Conservation (phyloP, 176 grass and related monocot genomes). For the Puccinellia tenuiflora region DNA sequence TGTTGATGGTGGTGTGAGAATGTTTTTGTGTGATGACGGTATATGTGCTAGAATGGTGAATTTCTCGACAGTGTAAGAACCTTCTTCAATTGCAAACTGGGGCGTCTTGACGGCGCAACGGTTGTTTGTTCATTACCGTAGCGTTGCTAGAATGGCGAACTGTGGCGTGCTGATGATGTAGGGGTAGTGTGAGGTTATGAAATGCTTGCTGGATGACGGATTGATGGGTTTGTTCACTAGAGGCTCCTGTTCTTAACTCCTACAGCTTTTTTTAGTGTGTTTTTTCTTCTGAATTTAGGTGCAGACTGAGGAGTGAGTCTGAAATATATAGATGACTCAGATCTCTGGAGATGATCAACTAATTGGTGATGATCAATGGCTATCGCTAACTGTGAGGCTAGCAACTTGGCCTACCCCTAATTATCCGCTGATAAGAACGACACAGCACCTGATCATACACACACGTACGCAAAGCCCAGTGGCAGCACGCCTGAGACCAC, state of each 20-base stretch:
- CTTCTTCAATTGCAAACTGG: neutral
- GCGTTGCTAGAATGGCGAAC: neutral
- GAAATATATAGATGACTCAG: no score
- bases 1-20: neutral
- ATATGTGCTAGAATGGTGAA: neutral
- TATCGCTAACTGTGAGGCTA: no score
- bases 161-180: neutral
- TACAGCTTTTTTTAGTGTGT: neutral
- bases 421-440: neutral
- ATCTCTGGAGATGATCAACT: no score
- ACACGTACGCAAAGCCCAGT: neutral
- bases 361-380: no score
- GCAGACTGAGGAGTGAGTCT: neutral
- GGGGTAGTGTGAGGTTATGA: neutral
- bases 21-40: neutral
- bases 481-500: neutral
- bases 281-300: neutral
- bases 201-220: neutral
- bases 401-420: neutral
- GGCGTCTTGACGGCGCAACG: neutral
- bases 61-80: neutral
- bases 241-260: neutral
- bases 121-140: neutral
- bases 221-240: neutral
- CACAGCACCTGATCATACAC: neutral